Conservation (phyloP, 2,329 filamentous ascomycete genomes). For the Beauveria asiatica region DNA sequence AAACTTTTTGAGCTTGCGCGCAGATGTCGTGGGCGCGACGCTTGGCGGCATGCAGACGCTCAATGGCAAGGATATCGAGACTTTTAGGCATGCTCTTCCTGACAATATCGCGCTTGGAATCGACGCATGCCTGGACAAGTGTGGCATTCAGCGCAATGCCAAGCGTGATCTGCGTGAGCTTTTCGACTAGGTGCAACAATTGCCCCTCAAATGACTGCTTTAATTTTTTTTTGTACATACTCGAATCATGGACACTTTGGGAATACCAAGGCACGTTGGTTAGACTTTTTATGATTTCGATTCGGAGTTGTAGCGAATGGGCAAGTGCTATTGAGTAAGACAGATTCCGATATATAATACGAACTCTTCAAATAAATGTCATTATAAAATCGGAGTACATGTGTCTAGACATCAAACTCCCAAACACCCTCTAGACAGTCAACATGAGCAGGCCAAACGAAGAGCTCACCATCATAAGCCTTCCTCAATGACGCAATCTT, state of each 20-base stretch:
- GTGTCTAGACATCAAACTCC: too few relatives aligned
- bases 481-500: too few relatives aligned
- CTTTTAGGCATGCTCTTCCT: constrained; percentile 34
- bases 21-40: constrained; percentile 29
- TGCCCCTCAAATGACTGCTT: background rate
- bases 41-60: constrained; percentile 29
- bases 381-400: too few relatives aligned
- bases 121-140: constrained; percentile 41
- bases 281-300: background rate
- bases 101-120: constrained; percentile 42
- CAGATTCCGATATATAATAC: too few relatives aligned
- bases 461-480: too few relatives aligned
- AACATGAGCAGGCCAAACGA: too few relatives aligned
- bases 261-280: background rate
- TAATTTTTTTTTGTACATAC: background rate
- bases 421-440: too few relatives aligned
- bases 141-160: constrained; percentile 30
- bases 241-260: background rate
- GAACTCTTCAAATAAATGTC: too few relatives aligned
- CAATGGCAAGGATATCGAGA: constrained; percentile 31
- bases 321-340: too few relatives aligned
- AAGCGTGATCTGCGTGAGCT: constrained; percentile 23
- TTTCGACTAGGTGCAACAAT: background rate
- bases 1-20: constrained; percentile 35
- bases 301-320: background rate